A percentile compares a stretch with the other conserved stretches of the same genome.
These are phyloP conservation scores for Jamesozyma lodderae DNA, from an alignment of 805 yeast species.

Conservation along the genomic window DNA sequence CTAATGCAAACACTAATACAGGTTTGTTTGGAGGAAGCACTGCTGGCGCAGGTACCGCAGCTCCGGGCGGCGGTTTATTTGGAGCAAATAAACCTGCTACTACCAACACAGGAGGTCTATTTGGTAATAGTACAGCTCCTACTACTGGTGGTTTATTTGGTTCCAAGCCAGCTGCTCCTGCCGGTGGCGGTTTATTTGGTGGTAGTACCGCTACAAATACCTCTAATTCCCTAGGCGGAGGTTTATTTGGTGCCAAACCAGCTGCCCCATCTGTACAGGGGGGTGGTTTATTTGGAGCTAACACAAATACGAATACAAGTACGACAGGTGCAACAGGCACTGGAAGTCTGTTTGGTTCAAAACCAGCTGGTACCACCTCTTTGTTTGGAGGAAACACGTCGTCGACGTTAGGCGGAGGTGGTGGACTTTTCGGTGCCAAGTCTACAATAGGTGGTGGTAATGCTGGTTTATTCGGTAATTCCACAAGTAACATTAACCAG, in stretches of 20 bases:
- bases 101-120: slow-evolving; percentile 7
- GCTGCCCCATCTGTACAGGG: slow-evolving; percentile 10
- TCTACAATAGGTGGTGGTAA: slow-evolving; percentile 23
- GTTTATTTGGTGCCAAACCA: slow-evolving; percentile 20
- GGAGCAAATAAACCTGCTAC: slow-evolving; percentile 21
- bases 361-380: slow-evolving; percentile 5
- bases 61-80: slow-evolving; percentile 13
- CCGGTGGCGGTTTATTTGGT: slow-evolving; percentile 30
- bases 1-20: slow-evolving; percentile 10
- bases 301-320: slow-evolving; percentile 4
- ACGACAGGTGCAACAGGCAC: slow-evolving; percentile 2
- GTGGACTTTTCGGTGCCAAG: slow-evolving; percentile 24
- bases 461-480: slow-evolving; percentile 29
- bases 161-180: slow-evolving; percentile 6
- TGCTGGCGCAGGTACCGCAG: slow-evolving; percentile 18
- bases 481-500: slow-evolving; percentile 7
- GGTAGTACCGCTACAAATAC: slow-evolving; percentile 11
- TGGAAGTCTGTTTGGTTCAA: slow-evolving; percentile 11
- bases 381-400: slow-evolving; percentile 7
- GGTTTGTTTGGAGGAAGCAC: slow-evolving; percentile 20
- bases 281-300: slow-evolving; percentile 28
- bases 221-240: slow-evolving; percentile 9
- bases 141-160: slow-evolving; percentile 18
- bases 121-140: slow-evolving; percentile 8
- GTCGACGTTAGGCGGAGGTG: background rate